Conservation (phyloP, 768 basidiomycete species). For the Trametopsis cervina region DNA sequence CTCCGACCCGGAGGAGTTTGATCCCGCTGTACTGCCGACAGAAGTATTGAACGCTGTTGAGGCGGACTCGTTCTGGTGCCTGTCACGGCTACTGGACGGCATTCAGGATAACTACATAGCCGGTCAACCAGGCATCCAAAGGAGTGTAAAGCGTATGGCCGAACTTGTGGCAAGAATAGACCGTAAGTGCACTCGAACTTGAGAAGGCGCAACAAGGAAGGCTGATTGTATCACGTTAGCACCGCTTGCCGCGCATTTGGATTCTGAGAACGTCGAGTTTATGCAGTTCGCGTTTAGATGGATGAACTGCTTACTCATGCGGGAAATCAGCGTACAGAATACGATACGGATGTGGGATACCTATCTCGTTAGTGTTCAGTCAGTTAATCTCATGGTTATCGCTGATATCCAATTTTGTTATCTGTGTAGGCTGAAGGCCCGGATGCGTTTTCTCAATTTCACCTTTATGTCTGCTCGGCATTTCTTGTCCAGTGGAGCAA, state of each 20-base stretch:
- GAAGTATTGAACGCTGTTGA: constrained; percentile 79
- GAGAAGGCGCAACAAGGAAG: background rate
- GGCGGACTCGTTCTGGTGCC: constrained; percentile 98
- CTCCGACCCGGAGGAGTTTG: constrained; percentile 84
- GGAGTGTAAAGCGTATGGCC: constrained; percentile 90
- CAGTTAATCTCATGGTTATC: background rate
- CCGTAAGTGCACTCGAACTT: constrained; percentile 36
- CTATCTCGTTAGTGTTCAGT: constrained; percentile 65
- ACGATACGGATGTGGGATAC: constrained; percentile 99
- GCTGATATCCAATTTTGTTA: background rate
- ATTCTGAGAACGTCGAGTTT: constrained; percentile 91
- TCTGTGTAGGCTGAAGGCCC: constrained; percentile 82
- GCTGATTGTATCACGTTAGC: constrained; percentile 34
- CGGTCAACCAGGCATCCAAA: constrained; percentile 93
- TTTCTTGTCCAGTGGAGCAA: constrained; percentile 96
- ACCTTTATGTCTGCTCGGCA: constrained; percentile 96
- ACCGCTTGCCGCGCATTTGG: constrained; percentile 81
- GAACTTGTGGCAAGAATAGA: constrained; percentile 90
- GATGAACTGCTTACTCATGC: constrained; percentile 99
- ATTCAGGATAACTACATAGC: constrained; percentile 99
- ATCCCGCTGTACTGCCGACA: constrained; percentile 68
- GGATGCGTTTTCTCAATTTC: constrained; percentile 98
- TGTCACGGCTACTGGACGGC: constrained; percentile 90
- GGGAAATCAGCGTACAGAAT: constrained; percentile 94
- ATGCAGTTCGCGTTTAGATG: constrained; percentile 99